Evolutionary conservation across 108 stramenopile genomes (phyloP), one percentile per base, ranked within the genome.

Genomic region (Fistulifera pelliculosa): DNA sequence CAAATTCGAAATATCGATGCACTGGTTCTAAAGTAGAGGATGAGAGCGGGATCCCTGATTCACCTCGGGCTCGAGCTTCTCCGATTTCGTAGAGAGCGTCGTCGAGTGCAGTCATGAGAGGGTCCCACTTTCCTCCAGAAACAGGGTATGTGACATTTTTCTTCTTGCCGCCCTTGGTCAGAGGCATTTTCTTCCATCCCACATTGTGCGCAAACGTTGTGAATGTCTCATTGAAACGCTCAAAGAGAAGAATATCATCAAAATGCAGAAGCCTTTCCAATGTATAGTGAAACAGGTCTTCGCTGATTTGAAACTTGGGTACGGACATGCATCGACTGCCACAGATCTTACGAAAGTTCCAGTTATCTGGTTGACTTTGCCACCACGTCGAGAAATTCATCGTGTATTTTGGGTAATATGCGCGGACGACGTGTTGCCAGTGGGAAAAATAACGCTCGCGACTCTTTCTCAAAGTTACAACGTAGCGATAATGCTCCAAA

Each of bases 321-420:
- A 41, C 28, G 6, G 13, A 5, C 44, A 45, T 60, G 52, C 70
- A 71, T 13, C 41, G 19, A 16, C 55, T 26, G 1, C 70, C 70
- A 38, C 70, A 71, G 10, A 71, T 51, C 47, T 64, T 65, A 12
- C 70, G 64, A 12, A 64, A 17, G 43, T 57, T 71, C 58, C 64
- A 71, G 47, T 71, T 71, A 38, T 71, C 70, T 1, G 70, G 70
- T 58, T 71, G 70, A 41, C 59, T 56, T 1, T n/a, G 10, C 13
- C 28, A 56, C 70, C 70, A 71, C 24, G 26, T 38, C 23, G 19
- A 4, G 24, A 57, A 57, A 12, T 5, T 57, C 5, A 6, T 40
- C 54, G 54, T 54, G 15, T 39, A 16, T 2, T 38, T 22, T 16
- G 17, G 22, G 25, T 52, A 40, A 3, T 6, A 35, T 41, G 10